A percentile compares a stretch with the other conserved stretches of the same genome.
phyloP scores from a whole-genome alignment of 768 basidiomycete species.

The Porphyrellus cyaneotinctus region DNA sequence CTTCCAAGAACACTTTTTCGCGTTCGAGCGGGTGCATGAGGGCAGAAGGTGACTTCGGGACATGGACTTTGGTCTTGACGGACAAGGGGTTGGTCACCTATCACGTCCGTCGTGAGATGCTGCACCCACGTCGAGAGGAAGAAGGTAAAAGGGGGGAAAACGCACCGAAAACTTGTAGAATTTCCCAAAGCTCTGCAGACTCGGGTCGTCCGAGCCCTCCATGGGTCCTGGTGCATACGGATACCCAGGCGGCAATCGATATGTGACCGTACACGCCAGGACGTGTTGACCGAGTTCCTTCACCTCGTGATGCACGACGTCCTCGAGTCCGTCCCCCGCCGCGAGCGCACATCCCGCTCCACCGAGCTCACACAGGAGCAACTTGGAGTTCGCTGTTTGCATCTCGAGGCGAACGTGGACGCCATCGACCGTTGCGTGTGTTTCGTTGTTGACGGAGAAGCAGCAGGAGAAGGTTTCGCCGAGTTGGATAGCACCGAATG shows the following conservation, averaged over 20 bases:
- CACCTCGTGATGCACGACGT: slow-evolving; percentile 78
- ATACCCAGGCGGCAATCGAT: slow-evolving; percentile 62
- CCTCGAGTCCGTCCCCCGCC: slow-evolving; percentile 59
- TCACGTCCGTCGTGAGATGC: not conserved
- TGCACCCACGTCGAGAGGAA: not conserved
- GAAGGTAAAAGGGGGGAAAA: slow-evolving; percentile 9
- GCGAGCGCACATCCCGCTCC: slow-evolving; percentile 45
- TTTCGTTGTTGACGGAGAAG: slow-evolving; percentile 80
- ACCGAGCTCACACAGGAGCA: slow-evolving; percentile 59
- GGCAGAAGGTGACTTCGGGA: slow-evolving; percentile 69
- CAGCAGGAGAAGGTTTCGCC: slow-evolving; percentile 86
- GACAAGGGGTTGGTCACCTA: slow-evolving; percentile 93
- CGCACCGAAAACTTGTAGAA: slow-evolving; percentile 90
- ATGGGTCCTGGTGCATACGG: slow-evolving; percentile 46
- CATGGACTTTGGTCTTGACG: slow-evolving; percentile 92
- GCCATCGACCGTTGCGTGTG: slow-evolving; percentile 55
- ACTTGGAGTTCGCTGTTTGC: slow-evolving; percentile 72
- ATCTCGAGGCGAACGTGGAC: slow-evolving; percentile 76
- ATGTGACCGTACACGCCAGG: slow-evolving; percentile 78
- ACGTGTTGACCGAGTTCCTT: slow-evolving; percentile 93
- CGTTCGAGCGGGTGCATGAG: slow-evolving; percentile 59
- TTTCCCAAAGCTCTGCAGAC: slow-evolving; percentile 71
- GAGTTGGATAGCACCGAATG: slow-evolving; percentile 84
- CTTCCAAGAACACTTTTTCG: slow-evolving; percentile 85
- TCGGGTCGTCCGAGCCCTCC: slow-evolving; percentile 51